These are phyloP conservation scores for Aspergillus fischeri DNA, from an alignment of 2,329 filamentous ascomycete species.

Conservation along the genomic window DNA sequence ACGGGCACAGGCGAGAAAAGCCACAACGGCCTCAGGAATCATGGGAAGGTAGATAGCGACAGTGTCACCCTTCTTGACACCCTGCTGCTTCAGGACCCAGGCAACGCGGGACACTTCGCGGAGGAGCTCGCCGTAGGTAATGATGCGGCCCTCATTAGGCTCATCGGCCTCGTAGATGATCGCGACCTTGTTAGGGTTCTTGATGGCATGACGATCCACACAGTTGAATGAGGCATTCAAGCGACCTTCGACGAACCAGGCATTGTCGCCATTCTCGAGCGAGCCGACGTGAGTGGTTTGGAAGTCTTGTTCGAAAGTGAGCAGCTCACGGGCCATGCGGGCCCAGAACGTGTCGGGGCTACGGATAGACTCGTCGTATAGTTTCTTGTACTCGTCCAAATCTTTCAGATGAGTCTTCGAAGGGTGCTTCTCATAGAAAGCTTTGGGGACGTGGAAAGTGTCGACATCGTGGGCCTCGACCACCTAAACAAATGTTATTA, in stretches of 20 bases:
- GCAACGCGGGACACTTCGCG: slow-evolving; percentile 85
- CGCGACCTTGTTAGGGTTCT: slow-evolving; percentile 85
- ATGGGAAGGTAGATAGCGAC: slow-evolving; percentile 97
- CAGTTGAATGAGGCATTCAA: slow-evolving; percentile 98
- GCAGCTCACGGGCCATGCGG: slow-evolving; percentile 75
- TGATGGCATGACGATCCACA: slow-evolving; percentile 93
- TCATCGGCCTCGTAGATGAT: slow-evolving; percentile 99
- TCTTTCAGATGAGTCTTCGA: slow-evolving; percentile 56
- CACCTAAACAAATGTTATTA: slow-evolving; percentile 29
- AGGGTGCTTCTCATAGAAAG: slow-evolving; percentile 57
- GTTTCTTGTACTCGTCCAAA: slow-evolving; percentile 59
- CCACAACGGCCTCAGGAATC: slow-evolving; percentile 92
- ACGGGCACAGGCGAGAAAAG: slow-evolving; percentile 84
- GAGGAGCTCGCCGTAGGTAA: slow-evolving; percentile 90
- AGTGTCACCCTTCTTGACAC: slow-evolving; percentile 94
- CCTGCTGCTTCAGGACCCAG: slow-evolving; percentile 88
- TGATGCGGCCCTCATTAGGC: slow-evolving; percentile 74
- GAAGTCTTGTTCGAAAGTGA: slow-evolving; percentile 89
- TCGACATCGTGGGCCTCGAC: slow-evolving; percentile 47
- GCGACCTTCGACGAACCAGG: slow-evolving; percentile 92
- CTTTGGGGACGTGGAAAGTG: slow-evolving; percentile 54
- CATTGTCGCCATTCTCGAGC: slow-evolving; percentile 73
- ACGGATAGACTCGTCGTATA: slow-evolving; percentile 80
- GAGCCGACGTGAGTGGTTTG: slow-evolving; percentile 78
- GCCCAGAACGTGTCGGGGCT: slow-evolving; percentile 90